Conservation (phyloP, 495 filamentous ascomycete genomes). For the Clohesyomyces aquaticus region DNA sequence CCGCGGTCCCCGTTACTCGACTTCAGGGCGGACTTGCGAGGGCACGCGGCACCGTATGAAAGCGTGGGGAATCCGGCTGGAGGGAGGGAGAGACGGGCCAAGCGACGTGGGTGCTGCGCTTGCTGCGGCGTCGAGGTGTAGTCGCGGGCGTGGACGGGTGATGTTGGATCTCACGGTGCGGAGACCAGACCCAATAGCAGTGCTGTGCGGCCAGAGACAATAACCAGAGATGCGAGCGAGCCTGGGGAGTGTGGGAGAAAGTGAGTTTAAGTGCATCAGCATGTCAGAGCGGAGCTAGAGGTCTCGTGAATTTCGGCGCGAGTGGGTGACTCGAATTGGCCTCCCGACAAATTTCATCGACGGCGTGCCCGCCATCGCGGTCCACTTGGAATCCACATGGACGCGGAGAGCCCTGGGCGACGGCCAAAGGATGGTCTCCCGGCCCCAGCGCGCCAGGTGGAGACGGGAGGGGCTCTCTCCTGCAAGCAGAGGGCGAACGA, state of each 20-base stretch:
- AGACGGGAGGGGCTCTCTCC: slow-evolving; percentile 2
- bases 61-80: slow-evolving; percentile 20
- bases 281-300: slow-evolving; percentile 22
- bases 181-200: slow-evolving; percentile 2
- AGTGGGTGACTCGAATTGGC: slow-evolving; percentile 29
- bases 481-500: neutral
- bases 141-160: neutral
- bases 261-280: slow-evolving; percentile 15
- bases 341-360: slow-evolving; percentile 31
- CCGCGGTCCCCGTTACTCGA: slow-evolving; percentile 14
- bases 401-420: neutral
- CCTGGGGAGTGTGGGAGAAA: neutral
- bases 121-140: slow-evolving; percentile 1
- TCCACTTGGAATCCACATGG: neutral
- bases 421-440: neutral
- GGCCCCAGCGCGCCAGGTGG: neutral
- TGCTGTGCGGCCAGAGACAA: neutral
- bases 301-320: slow-evolving; percentile 20
- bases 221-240: neutral
- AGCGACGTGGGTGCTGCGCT: slow-evolving; percentile 13
- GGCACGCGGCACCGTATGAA: slow-evolving; percentile 11
- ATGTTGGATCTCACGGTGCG: neutral
- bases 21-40: slow-evolving; percentile 26
- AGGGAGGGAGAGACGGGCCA: neutral
- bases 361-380: slow-evolving; percentile 8